phyloP scores from a whole-genome alignment of 2,329 filamentous ascomycete genomes.

The Elsinoe australis region DNA sequence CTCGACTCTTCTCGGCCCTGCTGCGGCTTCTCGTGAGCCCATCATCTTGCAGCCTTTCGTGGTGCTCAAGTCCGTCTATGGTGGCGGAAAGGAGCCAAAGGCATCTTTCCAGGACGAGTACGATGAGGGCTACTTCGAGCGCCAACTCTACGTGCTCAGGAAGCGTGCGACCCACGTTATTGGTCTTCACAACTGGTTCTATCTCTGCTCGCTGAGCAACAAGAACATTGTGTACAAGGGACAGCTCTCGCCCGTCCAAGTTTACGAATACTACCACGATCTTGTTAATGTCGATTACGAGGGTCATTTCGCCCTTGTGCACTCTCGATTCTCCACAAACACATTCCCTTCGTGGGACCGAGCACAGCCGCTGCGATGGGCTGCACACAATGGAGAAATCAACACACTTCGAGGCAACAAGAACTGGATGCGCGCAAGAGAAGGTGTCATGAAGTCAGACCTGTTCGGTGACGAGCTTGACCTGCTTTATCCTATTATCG shows the following conservation, averaged over 20 bases:
- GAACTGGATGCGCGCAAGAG: slow-evolving; percentile 98
- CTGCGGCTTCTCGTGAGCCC: slow-evolving; percentile 87
- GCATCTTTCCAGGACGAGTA: slow-evolving; percentile 70
- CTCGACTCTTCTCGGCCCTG: slow-evolving; percentile 84
- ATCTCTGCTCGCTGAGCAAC: slow-evolving; percentile 91
- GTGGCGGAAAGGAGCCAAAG: slow-evolving; percentile 69
- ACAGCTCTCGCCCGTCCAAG: slow-evolving; percentile 85
- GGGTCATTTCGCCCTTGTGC: slow-evolving; percentile 91
- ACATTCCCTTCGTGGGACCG: slow-evolving; percentile 98
- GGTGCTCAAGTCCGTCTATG: slow-evolving; percentile 78
- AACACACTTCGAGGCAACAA: slow-evolving; percentile 97
- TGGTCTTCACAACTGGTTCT: slow-evolving; percentile 97
- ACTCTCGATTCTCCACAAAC: slow-evolving; percentile 96
- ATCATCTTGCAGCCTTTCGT: slow-evolving; percentile 94
- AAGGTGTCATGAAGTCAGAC: slow-evolving; percentile 88
- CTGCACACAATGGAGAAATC: slow-evolving; percentile 97
- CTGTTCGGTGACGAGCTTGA: slow-evolving; percentile 90
- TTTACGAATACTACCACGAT: slow-evolving; percentile 97
- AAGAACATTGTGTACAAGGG: slow-evolving; percentile 99
- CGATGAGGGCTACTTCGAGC: slow-evolving; percentile 79
- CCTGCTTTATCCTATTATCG: slow-evolving; percentile 83
- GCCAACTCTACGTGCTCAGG: slow-evolving; percentile 85
- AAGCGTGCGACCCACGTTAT: slow-evolving; percentile 94
- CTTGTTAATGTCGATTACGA: slow-evolving; percentile 95
- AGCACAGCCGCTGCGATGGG: slow-evolving; percentile 92